Evolutionary conservation across 106 monocot species (phyloP).

Genomic region (Acanthochlamys bracteata): DNA sequence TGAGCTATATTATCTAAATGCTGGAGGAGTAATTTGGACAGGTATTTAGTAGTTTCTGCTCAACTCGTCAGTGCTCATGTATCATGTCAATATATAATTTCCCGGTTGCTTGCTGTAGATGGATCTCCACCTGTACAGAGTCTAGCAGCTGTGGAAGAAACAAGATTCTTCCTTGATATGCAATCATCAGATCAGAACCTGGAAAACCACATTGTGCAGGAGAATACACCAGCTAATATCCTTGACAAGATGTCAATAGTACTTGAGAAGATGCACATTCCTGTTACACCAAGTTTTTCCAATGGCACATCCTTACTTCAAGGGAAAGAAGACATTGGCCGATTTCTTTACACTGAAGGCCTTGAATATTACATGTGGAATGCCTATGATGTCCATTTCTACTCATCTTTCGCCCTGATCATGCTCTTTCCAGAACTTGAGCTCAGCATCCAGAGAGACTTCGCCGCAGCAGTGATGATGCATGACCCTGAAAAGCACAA

Average conservation of each 20-base stretch:
- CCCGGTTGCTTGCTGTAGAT: constrained; percentile 35
- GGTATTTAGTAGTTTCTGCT: constrained; percentile 31
- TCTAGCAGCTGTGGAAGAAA: constrained; percentile 56
- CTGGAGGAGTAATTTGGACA: constrained; percentile 97
- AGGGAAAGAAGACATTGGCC: constrained; percentile 88
- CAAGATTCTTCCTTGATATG: constrained; percentile 65
- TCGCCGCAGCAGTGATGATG: constrained; percentile 54
- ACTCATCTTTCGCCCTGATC: constrained; percentile 66
- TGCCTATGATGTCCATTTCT: constrained; percentile 98
- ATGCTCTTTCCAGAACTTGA: constrained; percentile 38
- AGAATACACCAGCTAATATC: constrained; percentile 41
- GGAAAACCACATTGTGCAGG: constrained; percentile 7
- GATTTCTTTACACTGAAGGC: constrained; percentile 93
- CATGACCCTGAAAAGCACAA: constrained; percentile 50
- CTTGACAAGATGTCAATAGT: constrained; percentile 68
- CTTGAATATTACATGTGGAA: constrained; percentile 96
- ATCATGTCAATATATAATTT: too few relatives aligned
- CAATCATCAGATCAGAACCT: constrained; percentile 12
- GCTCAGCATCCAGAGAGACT: constrained; percentile 62
- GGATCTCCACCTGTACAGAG: constrained; percentile 69
- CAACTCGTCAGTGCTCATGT: too few relatives aligned
- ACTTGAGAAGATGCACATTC: constrained; percentile 50
- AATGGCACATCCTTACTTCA: constrained; percentile 63
- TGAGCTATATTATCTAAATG: constrained; percentile 97
- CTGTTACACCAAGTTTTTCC: constrained; percentile 46